phyloP scores from a whole-genome alignment of 208 protist species.

The Vickermania ingenoplastis region DNA sequence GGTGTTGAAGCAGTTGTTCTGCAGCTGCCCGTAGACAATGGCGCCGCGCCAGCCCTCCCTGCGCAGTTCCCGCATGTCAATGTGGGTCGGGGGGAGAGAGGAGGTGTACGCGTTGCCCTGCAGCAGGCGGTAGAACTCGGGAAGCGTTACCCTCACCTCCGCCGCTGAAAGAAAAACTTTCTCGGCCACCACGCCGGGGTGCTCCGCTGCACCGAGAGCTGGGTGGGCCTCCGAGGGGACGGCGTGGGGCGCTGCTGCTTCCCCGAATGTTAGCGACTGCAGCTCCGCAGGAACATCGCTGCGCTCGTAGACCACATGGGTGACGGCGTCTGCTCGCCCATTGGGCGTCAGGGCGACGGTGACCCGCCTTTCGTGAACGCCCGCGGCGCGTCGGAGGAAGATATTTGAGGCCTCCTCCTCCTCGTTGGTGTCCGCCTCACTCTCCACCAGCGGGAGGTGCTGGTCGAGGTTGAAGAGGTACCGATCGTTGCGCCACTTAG shows the following conservation, averaged over 20 bases:
- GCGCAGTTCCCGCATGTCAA: slow-evolving; percentile 50
- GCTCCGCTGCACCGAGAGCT: too few species aligned
- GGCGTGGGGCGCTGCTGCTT: not conserved
- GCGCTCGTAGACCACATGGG: slow-evolving; percentile 54
- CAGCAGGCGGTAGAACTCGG: slow-evolving; percentile 67
- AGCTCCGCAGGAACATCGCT: slow-evolving; percentile 18
- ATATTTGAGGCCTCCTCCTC: slow-evolving; percentile 13
- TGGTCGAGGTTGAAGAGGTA: slow-evolving; percentile 74
- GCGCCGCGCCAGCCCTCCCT: not conserved
- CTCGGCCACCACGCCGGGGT: slow-evolving; percentile 22
- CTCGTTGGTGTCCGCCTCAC: slow-evolving; percentile 9
- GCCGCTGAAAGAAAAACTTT: slow-evolving; percentile 79
- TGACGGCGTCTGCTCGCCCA: slow-evolving; percentile 83
- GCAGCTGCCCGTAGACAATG: slow-evolving; percentile 82
- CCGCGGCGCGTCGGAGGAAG: not conserved
- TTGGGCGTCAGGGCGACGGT: slow-evolving; percentile 88
- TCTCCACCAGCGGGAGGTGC: slow-evolving; percentile 23
- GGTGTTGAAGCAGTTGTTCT: slow-evolving; percentile 84
- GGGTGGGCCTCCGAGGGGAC: not conserved
- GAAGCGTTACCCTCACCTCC: slow-evolving; percentile 61
- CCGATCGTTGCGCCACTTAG: slow-evolving; percentile 54
- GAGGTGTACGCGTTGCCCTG: slow-evolving; percentile 26
- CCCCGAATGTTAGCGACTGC: slow-evolving; percentile 11
- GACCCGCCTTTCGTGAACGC: slow-evolving; percentile 22
- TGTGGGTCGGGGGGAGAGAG: slow-evolving; percentile 19